phyloP scores from a whole-genome alignment of 2,329 filamentous ascomycete species.

The Colletotrichum magnum region DNA sequence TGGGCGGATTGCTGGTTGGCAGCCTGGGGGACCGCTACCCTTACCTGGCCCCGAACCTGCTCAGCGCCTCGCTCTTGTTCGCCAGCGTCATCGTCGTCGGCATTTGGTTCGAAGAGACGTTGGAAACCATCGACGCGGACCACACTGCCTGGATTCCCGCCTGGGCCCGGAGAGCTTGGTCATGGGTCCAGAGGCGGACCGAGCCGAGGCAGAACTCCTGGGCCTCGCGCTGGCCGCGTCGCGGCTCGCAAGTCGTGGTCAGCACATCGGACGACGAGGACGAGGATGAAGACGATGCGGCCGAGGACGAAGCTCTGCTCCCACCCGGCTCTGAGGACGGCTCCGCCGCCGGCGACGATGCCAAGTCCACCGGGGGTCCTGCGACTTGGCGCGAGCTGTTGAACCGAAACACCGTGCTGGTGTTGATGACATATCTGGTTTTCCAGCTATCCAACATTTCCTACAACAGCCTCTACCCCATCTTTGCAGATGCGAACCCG shows the following conservation, averaged over 20 bases:
- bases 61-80: conserved; percentile 80
- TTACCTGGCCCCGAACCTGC: conserved; percentile 87
- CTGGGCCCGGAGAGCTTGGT: conserved; percentile 51
- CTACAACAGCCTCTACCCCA: conserved; percentile 95
- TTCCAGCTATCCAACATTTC: conserved; percentile 96
- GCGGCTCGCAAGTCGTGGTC: conserved; percentile 39
- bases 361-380: conserved; percentile 67
- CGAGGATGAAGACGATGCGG: conserved; percentile 31
- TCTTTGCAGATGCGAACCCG: conserved; percentile 83
- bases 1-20: conserved; percentile 88
- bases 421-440: conserved; percentile 89
- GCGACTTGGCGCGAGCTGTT: conserved; percentile 70
- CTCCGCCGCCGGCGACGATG: conserved; percentile 63
- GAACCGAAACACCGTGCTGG: conserved; percentile 84
- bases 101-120: conserved; percentile 89
- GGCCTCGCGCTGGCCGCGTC: conserved; percentile 56
- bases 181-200: conserved; percentile 45
- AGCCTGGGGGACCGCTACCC: conserved; percentile 76
- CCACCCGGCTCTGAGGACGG: conserved; percentile 53
- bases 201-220: conserved; percentile 51
- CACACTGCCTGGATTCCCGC: conserved; percentile 48
- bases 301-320: conserved; percentile 45
- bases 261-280: conserved; percentile 45
- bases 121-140: conserved; percentile 65
- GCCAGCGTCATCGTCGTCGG: conserved; percentile 80